A percentile compares a stretch with the other conserved stretches of the same genome.
phyloP scores from a whole-genome alignment of 2,329 filamentous ascomycete genomes.

The Pseudogymnoascus sp. region DNA sequence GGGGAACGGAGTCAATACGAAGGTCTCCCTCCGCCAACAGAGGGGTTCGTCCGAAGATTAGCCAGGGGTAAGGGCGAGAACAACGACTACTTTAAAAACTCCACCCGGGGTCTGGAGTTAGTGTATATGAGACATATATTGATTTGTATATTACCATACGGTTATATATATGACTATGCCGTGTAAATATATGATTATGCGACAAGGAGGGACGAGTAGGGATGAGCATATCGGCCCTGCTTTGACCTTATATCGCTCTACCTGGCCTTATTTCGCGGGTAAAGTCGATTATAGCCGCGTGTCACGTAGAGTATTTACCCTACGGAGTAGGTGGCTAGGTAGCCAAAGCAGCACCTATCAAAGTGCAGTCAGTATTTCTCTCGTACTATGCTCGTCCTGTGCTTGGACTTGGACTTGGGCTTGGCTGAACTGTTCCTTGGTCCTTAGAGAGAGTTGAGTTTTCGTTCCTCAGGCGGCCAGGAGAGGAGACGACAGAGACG shows the following conservation, averaged over 20 bases:
- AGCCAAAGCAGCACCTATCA: not conserved
- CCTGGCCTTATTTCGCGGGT: not conserved
- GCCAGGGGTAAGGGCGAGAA: not conserved
- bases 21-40: not conserved
- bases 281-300: not conserved
- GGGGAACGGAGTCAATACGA: not conserved
- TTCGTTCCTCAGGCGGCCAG: too few species aligned
- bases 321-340: not conserved
- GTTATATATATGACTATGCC: not conserved
- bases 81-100: not conserved
- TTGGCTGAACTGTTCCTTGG: too few species aligned
- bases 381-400: not conserved
- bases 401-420: not conserved
- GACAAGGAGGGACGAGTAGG: not conserved
- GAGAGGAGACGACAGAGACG: too few species aligned
- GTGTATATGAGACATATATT: not conserved
- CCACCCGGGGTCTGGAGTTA: not conserved
- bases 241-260: not conserved
- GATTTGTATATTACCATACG: not conserved
- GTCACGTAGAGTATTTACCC: not conserved
- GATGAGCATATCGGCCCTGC: not conserved
- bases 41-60: not conserved
- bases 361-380: not conserved
- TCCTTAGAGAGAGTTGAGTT: too few species aligned
- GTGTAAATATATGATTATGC: not conserved